Conservation (phyloP, 225 moss, liverwort and hornwort genomes). For the Pseudoscleropodium purum region DNA sequence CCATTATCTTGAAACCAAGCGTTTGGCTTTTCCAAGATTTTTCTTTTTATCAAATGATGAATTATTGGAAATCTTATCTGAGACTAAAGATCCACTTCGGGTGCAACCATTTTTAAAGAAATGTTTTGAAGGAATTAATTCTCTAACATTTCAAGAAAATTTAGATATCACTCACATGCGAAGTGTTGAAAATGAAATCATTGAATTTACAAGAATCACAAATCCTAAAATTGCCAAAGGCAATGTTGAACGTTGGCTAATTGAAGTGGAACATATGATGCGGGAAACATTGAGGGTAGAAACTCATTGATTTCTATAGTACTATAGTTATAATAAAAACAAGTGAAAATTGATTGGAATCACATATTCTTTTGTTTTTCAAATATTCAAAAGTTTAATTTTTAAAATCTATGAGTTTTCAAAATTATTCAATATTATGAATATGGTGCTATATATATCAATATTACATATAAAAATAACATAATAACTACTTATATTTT, state of each 20-base stretch:
- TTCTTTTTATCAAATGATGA: slow-evolving; percentile 85
- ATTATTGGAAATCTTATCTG: slow-evolving; percentile 76
- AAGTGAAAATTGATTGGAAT: not conserved
- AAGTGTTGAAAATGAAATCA: slow-evolving; percentile 69
- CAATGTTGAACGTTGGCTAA: slow-evolving; percentile 74
- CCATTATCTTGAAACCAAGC: slow-evolving; percentile 85
- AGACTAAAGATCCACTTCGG: slow-evolving; percentile 74
- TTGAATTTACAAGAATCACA: slow-evolving; percentile 51
- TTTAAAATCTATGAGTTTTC: too few relatives aligned
- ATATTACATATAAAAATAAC: too few relatives aligned
- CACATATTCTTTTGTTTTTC: rapidly evolving
- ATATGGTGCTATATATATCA: not conserved
- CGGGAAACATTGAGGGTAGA: slow-evolving; percentile 59
- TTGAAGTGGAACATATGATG: slow-evolving; percentile 84
- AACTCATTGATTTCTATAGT: not conserved
- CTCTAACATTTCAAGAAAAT: slow-evolving; percentile 53
- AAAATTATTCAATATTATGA: too few relatives aligned
- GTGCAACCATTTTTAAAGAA: slow-evolving; percentile 87
- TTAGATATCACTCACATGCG: slow-evolving; percentile 72
- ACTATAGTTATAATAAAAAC: not conserved
- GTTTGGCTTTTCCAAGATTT: slow-evolving; percentile 82
- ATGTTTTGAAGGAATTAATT: slow-evolving; percentile 84
- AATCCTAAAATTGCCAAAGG: slow-evolving; percentile 79
- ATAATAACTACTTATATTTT: not conserved
- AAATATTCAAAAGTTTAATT: not conserved